Evolutionary conservation across 768 basidiomycete species (phyloP), one percentile per base, ranked within the genome.

Genomic region (Mycena venus): DNA sequence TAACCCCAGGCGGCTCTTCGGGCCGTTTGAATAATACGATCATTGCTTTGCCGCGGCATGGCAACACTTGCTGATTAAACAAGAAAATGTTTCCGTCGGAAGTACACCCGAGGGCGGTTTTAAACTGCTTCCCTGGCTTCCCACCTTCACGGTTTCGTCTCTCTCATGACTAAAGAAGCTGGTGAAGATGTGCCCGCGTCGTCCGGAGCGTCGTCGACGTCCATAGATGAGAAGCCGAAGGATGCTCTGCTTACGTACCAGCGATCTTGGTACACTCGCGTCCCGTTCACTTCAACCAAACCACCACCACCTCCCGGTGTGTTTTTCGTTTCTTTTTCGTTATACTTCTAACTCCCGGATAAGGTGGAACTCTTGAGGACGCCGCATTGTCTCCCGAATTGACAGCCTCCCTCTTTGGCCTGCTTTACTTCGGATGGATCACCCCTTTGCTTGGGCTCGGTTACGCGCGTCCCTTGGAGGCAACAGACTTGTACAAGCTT

Each of bases 401-500:
- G 3, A 88, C 86, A 1, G 95, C 95, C 0, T 86, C 87, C 44
- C 88, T 90, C 80, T 88, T 91, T 73, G 88, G 85, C 75, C 79
- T 89, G 7, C 75, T 96, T 4, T 92, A 91, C 36, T 97, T 96
- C 75, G 82, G 83, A 53, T 97, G 96, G 96, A 87, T 97, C 23
- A 91, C 91, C 3, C 89, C 91, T 3, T 82, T 97, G 27, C 87
- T 85, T 96, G 14, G 96, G 96, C 10, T 96, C 10, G 96, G 96
- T 9, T 96, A 96, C 79, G 88, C 91, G 10, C 90, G 96, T 10
- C 94, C 96, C 1, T 87, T 98, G 3, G 93, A 96, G 78, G 91
- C 92, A 0, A 83, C 93, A 0, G 96, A 97, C 82, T 86, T 97
- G 4, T 97, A 93, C 87, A 94, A 91, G 82, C 90, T 97, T 29